Percentiles rank a stretch among this genome's conserved stretches.
Evolutionary conservation across 106 monocot species (phyloP).

Genomic region (Ottelia alismoides): DNA sequence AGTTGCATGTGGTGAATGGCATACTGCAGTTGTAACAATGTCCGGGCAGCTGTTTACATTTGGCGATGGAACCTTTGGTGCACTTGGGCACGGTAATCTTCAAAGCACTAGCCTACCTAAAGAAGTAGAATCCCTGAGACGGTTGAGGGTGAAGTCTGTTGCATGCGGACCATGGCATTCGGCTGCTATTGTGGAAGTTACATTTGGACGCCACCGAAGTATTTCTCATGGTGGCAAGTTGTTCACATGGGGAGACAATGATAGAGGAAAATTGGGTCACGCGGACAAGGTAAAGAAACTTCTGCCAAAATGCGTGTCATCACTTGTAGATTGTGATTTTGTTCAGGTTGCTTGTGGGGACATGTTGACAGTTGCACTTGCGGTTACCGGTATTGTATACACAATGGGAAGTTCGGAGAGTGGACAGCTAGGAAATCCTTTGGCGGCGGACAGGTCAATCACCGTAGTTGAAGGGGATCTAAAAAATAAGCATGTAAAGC

Average conservation of each 20-base stretch:
- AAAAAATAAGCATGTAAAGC: conserved; percentile 8
- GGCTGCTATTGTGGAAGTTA: conserved; percentile 15
- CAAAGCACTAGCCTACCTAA: conserved; percentile 6
- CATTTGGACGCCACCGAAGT: neutral
- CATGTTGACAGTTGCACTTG: conserved; percentile 6
- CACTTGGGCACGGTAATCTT: conserved; percentile 14
- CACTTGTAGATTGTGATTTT: conserved; percentile 13
- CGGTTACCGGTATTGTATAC: conserved; percentile 8
- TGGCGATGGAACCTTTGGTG: conserved; percentile 18
- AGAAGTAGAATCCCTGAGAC: conserved; percentile 17
- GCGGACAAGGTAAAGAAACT: conserved; percentile 1
- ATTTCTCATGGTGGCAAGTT: conserved; percentile 5
- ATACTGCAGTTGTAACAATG: conserved; percentile 13
- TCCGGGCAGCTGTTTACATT: conserved; percentile 16
- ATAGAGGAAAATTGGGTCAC: conserved; percentile 11
- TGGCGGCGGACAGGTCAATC: conserved; percentile 3
- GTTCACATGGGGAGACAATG: conserved; percentile 23
- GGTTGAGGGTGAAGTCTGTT: conserved; percentile 13
- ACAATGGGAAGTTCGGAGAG: conserved; percentile 18
- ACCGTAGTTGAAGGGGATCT: conserved; percentile 1
- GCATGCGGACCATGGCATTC: conserved; percentile 21
- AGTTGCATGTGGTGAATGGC: conserved; percentile 20
- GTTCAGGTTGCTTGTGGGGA: conserved; percentile 13
- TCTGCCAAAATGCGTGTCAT: conserved; percentile 11
- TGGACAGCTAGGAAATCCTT: conserved; percentile 15